Base-by-base conservation (phyloP, 305 asterid species). In the Caryopteris hybrid region DNA sequence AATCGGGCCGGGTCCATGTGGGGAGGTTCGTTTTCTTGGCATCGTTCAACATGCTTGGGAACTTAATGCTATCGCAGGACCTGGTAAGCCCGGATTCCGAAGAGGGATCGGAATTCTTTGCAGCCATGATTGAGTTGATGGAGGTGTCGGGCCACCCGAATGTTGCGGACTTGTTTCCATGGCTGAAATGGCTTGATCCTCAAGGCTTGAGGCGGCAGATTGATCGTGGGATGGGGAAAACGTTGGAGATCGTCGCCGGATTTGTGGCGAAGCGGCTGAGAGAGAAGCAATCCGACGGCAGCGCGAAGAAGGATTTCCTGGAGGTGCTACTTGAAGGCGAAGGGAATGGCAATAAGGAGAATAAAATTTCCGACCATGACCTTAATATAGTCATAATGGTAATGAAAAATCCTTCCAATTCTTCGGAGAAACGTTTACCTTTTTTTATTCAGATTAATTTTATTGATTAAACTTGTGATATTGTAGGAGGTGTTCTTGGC, bases 111-210 rank as follows among this genome's bases (percentile, higher is more conserved):
- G 86, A 80, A 14, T 86, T 86, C 42, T 84, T 84, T 18, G 36
- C 47, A 2, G 81, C 88, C 9, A 86, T 86, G 90, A 48, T 73
- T 36, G 79, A 71, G 63, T 18, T 86, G 43, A 82, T 80, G 86
- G 83, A 79, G 73, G 84, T 81, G 80, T 74, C 85, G 38, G 92
- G 92, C 7, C 72, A 66, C 9, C 92, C 87, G 8, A 86, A 86
- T 25, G 25, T 86, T 4, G 86, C 38, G 0, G 90, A 86, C 25
- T 64, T 86, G 54, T 84, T 86, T 54, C 86, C 92, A 0, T 80
- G 81, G 70, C 60, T 86, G 75, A 76, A 52, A 17, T 46, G 85
- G 79, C 22, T 81, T 0, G 94, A 86, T 68, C 88, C 87, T 7
- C 90, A 82, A 47, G 90, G 94, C 0, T 55, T 86, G 74, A 63